A percentile compares a stretch with the other conserved stretches of the same genome.
These are phyloP conservation scores for Cyclotella sp. DNA, from an alignment of 108 stramenopile genomes.

Conservation along the genomic window DNA sequence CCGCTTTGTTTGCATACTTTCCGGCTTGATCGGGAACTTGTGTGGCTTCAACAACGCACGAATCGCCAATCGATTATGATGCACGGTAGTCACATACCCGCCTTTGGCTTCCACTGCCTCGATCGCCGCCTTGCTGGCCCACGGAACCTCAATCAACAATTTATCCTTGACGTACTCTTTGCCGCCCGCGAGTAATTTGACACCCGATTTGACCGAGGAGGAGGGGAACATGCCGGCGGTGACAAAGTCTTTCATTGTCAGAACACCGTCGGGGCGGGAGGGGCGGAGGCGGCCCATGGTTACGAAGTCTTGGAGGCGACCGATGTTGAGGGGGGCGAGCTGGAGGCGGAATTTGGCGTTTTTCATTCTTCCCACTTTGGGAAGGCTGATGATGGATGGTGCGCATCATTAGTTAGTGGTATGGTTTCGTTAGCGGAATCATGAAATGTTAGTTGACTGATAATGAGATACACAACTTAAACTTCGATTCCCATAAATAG, in stretches of 20 bases:
- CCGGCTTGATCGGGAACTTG: conserved; percentile 72
- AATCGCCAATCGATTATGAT: conserved; percentile 94
- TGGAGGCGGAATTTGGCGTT: conserved; percentile 80
- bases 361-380: conserved; percentile 96
- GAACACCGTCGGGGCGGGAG: conserved; percentile 49
- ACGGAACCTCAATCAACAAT: conserved; percentile 90
- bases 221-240: conserved; percentile 83
- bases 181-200: conserved; percentile 85
- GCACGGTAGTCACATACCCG: conserved; percentile 95
- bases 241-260: conserved; percentile 94
- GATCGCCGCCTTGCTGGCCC: conserved; percentile 90
- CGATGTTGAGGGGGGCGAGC: conserved; percentile 84
- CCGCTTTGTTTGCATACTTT: too few relatives aligned
- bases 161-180: conserved; percentile 66
- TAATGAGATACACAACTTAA: too few relatives aligned
- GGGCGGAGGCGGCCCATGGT: conserved; percentile 92
- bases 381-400: conserved; percentile 43
- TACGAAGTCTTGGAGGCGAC: conserved; percentile 87
- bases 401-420: too few relatives aligned
- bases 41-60: conserved; percentile 93
- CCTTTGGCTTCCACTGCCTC: conserved; percentile 91
- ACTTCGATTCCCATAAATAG: too few relatives aligned
- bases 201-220: conserved; percentile 82
- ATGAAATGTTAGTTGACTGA: too few relatives aligned
- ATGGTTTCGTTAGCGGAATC: too few relatives aligned